Evolutionary conservation across 2,329 filamentous ascomycete species (phyloP).

Genomic region (Arthrobotrys iridis): DNA sequence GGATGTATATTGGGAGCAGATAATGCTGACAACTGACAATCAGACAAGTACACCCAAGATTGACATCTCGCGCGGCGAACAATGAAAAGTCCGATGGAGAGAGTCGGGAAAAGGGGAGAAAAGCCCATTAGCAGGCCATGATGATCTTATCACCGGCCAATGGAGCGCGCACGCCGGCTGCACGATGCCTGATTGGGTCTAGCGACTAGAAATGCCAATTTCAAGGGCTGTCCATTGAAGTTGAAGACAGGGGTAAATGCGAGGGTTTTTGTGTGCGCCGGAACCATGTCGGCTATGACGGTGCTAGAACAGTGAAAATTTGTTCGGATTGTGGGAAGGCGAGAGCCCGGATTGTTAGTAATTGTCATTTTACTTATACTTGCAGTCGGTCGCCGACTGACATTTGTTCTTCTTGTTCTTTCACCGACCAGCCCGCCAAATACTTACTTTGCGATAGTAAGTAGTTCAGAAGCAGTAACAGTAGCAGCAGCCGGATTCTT

Average conservation of each 20-base stretch:
- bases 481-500: neutral
- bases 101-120: slow-evolving; percentile 24
- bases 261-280: slow-evolving; percentile 7
- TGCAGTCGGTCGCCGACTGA: slow-evolving; percentile 15
- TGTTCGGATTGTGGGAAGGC: slow-evolving; percentile 54
- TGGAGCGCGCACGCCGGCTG: slow-evolving; percentile 29
- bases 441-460: too few relatives aligned
- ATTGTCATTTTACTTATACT: slow-evolving; percentile 26
- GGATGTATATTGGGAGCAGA: neutral
- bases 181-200: slow-evolving; percentile 15
- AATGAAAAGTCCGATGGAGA: slow-evolving; percentile 11
- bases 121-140: slow-evolving; percentile 30
- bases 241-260: slow-evolving; percentile 15
- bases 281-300: slow-evolving; percentile 22
- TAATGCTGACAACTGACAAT: neutral
- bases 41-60: neutral
- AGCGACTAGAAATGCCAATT: slow-evolving; percentile 28
- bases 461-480: too few relatives aligned
- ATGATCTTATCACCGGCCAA: slow-evolving; percentile 51
- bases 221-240: slow-evolving; percentile 18
- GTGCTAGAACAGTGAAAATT: slow-evolving; percentile 34
- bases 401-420: neutral
- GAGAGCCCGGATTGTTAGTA: slow-evolving; percentile 39
- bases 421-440: slow-evolving; percentile 15
- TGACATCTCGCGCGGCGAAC: neutral